Base-by-base conservation (phyloP, 306 rosid genomes). In the Lotus japonicus region DNA sequence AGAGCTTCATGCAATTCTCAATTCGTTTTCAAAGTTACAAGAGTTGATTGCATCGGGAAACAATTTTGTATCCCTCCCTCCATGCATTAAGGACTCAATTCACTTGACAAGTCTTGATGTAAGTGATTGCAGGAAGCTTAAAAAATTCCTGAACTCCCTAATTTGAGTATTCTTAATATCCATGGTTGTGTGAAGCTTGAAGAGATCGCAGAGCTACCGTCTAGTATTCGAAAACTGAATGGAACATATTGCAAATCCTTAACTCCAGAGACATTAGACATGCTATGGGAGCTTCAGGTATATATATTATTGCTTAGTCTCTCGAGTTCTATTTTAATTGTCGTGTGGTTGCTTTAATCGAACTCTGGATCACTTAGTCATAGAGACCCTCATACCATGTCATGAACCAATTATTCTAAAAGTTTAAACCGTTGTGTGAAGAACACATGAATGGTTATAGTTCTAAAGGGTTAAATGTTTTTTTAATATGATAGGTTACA, bases 261-360 rank as follows among this genome's bases (percentile, higher is more conserved):
- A 14, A 19, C 17, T 21, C 1, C 0, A 6, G 45, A 62, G 18
- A 62, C 81, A 5, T 7, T 33, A 11, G 11, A 14, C 48, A 56
- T 13, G 35, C 6, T 77, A 52, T 69, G 71, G 72, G n/a, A n/a
- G n/a, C 0, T 5, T 69, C 76, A 53, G 61, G 72, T 77, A 26
- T n/a, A 26, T 26, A 26, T 16, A 7, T 61, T 12, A 19, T 10
- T 4, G 13, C 23, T 14, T 14, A 33, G 15, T 33, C n/a, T 15
- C 17, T 58, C 6, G 35, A 21, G 26, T 21, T 1, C 1, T 21
- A 21, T 3, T 21, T 1, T 21, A 21, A 21, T 21, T 21, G n/a
- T n/a, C n/a, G n/a, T n/a, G n/a, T n/a, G n/a, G n/a, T n/a, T n/a
- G n/a, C n/a, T n/a, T n/a, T n/a, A n/a, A n/a, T n/a, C n/a, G n/a